Percentiles rank a stretch among this genome's conserved stretches.
Evolutionary conservation across 2,329 filamentous ascomycete genomes (phyloP).

Genomic region (Stagonosporopsis vannaccii): DNA sequence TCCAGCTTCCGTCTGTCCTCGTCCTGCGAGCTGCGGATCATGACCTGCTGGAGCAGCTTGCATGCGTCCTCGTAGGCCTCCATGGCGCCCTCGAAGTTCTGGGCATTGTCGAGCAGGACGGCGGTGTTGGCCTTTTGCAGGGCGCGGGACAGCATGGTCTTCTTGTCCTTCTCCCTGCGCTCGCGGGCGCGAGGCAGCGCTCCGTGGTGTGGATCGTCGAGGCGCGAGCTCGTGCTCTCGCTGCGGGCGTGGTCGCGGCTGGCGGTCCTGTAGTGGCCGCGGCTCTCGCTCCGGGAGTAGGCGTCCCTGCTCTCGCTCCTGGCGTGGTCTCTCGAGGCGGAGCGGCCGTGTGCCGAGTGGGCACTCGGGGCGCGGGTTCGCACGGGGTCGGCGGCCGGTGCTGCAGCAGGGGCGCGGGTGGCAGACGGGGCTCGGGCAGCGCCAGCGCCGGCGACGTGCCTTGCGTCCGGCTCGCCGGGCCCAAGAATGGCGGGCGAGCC

Average conservation of each 20-base stretch:
- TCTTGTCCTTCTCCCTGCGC: constrained; percentile 66
- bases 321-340: constrained; percentile 27
- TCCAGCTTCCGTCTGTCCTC: constrained; percentile 92
- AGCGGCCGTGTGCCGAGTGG: constrained; percentile 27
- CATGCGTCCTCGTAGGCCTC: constrained; percentile 93
- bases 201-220: constrained; percentile 42
- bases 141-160: constrained; percentile 95
- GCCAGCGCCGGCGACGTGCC: constrained; percentile 32
- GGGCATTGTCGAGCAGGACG: constrained; percentile 93
- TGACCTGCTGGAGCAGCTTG: constrained; percentile 83
- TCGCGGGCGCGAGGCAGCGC: constrained; percentile 49
- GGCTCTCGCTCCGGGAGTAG: constrained; percentile 35
- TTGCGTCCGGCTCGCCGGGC: constrained; percentile 41
- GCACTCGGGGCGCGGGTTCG: constrained; percentile 34
- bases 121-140: constrained; percentile 95
- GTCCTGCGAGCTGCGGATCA: constrained; percentile 80
- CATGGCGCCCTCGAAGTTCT: constrained; percentile 91
- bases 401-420: constrained; percentile 28
- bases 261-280: constrained; percentile 26
- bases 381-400: constrained; percentile 26
- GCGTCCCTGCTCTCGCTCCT: constrained; percentile 25
- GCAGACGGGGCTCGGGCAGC: constrained; percentile 32
- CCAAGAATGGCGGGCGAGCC: constrained; percentile 45
- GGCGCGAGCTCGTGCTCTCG: constrained; percentile 43
- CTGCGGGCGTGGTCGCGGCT: constrained; percentile 36